A percentile compares a stretch with the other conserved stretches of the same genome.
phyloP scores from a whole-genome alignment of 169 alveolate genomes.

The Cardiosporidium cionae region DNA sequence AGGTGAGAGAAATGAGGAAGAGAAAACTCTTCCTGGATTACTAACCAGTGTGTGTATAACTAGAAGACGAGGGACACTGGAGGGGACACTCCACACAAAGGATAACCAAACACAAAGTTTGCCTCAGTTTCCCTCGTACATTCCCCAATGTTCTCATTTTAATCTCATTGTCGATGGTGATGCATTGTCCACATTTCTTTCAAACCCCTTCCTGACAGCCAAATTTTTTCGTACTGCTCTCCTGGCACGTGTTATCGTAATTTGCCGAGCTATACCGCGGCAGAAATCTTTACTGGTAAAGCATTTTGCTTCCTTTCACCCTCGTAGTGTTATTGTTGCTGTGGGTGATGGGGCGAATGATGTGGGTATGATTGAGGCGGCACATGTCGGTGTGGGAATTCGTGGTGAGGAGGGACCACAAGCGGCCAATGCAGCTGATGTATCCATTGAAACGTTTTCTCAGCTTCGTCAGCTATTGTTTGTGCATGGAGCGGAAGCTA shows the following conservation, averaged over 20 bases:
- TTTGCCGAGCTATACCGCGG: constrained; percentile 92
- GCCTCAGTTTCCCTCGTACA: no score
- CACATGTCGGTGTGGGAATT: constrained; percentile 96
- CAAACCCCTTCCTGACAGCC: constrained; percentile 27
- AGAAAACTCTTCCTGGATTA: no score
- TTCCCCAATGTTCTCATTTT: constrained; percentile 40
- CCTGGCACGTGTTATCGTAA: constrained; percentile 62
- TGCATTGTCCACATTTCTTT: constrained; percentile 40
- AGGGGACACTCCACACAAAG: no score
- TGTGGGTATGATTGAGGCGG: constrained; percentile 94
- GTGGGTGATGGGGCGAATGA: constrained; percentile 99
- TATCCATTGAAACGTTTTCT: constrained; percentile 69
- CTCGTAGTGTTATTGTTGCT: constrained; percentile 63
- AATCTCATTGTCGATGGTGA: constrained; percentile 51
- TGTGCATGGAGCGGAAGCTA: constrained; percentile 72
- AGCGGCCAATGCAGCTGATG: constrained; percentile 59
- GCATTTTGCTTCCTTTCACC: background rate
- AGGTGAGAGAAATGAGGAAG: no score
- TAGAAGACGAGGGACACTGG: no score
- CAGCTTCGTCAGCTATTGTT: constrained; percentile 51
- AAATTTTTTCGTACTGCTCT: constrained; percentile 45
- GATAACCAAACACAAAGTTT: no score
- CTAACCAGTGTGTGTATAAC: no score
- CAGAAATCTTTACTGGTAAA: constrained; percentile 87
- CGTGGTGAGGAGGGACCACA: constrained; percentile 93